Conservation (phyloP, 2,329 filamentous ascomycete species). For the Polychaeton citri region DNA sequence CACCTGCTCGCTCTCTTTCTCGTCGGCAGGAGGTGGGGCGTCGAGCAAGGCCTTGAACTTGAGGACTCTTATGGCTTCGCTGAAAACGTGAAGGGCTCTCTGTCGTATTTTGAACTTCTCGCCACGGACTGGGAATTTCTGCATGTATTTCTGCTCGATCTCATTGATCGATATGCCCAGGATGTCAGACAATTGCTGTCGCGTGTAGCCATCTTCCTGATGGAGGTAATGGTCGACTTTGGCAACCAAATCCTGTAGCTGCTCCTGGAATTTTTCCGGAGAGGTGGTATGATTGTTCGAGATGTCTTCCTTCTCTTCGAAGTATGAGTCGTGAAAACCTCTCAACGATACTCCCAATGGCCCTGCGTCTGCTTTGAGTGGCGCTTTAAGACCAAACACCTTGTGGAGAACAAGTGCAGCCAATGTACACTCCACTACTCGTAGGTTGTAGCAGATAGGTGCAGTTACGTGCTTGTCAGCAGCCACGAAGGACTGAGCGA, state of each 20-base stretch:
- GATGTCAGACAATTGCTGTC: constrained; percentile 65
- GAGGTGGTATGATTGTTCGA: constrained; percentile 35
- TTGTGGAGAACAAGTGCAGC: constrained; percentile 59
- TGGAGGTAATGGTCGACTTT: constrained; percentile 59
- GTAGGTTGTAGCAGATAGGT: constrained; percentile 89
- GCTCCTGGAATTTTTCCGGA: constrained; percentile 36
- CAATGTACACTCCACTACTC: constrained; percentile 88
- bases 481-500: constrained; percentile 86
- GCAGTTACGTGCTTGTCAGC: constrained; percentile 92
- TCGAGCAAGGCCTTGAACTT: constrained; percentile 67
- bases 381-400: constrained; percentile 41
- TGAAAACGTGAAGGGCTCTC: constrained; percentile 80
- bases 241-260: constrained; percentile 60
- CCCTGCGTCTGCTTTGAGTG: constrained; percentile 61
- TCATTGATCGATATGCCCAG: constrained; percentile 57
- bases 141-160: constrained; percentile 66
- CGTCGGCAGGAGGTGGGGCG: constrained; percentile 25
- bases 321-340: constrained; percentile 77
- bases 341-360: constrained; percentile 73
- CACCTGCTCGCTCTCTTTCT: constrained; percentile 49
- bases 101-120: constrained; percentile 79
- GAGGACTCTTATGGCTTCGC: constrained; percentile 74
- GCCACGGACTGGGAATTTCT: constrained; percentile 77
- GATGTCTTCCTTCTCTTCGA: constrained; percentile 40
- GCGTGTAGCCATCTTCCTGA: constrained; percentile 73